A percentile compares a stretch with the other conserved stretches of the same genome.
Conservation (phyloP, 208 protist species). For the Crithidia thermophila region DNA sequence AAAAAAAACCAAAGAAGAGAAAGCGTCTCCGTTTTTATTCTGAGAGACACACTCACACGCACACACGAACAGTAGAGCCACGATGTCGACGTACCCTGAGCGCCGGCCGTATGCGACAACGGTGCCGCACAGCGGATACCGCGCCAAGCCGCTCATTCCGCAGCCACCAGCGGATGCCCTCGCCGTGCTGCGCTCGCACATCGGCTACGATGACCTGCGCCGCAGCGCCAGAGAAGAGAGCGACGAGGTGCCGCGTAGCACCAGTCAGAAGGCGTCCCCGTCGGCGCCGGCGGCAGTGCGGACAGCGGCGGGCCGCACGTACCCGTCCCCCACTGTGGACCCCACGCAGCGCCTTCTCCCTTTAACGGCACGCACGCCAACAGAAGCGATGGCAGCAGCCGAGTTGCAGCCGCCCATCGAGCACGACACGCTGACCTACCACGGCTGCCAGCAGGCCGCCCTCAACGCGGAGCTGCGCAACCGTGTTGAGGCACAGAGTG, state of each 20-base stretch:
- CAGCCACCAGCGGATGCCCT: slow-evolving; percentile 60
- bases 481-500: slow-evolving; percentile 56
- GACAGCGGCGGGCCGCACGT: slow-evolving; percentile 10
- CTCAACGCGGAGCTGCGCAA: slow-evolving; percentile 78
- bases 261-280: no score
- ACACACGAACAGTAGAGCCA: slow-evolving; percentile 10
- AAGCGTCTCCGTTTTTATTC: slow-evolving; percentile 11
- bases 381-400: slow-evolving; percentile 35
- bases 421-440: slow-evolving; percentile 54
- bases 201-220: slow-evolving; percentile 58
- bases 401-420: slow-evolving; percentile 55
- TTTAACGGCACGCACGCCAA: slow-evolving; percentile 13
- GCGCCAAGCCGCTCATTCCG: slow-evolving; percentile 47
- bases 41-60: slow-evolving; percentile 11
- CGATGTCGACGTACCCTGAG: slow-evolving; percentile 64
- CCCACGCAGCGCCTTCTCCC: slow-evolving; percentile 19
- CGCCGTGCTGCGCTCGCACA: slow-evolving; percentile 50
- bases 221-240: neutral
- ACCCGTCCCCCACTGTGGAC: slow-evolving; percentile 9
- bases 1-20: no score
- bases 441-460: slow-evolving; percentile 76
- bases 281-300: neutral
- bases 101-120: slow-evolving; percentile 70
- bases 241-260: neutral
- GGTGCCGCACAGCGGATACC: slow-evolving; percentile 65